A percentile compares a stretch with the other conserved stretches of the same genome.
phyloP scores from a whole-genome alignment of 768 basidiomycete species.

The Pleurotus platypus region DNA sequence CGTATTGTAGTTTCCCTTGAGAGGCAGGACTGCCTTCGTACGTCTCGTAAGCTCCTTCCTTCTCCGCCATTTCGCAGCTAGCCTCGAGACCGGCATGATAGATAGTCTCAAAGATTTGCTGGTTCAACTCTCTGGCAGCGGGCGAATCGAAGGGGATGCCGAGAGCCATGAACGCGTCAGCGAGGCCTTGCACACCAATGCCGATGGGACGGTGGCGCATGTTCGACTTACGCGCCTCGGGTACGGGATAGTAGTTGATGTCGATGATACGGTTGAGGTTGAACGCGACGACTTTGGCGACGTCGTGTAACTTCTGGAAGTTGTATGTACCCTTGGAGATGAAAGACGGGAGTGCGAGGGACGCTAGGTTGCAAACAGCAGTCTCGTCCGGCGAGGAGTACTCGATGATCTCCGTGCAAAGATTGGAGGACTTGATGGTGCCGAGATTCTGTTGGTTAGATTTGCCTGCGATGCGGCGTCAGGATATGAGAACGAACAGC shows the following conservation, averaged over 20 bases:
- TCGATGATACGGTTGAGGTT: constrained; percentile 96
- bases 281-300: constrained; percentile 86
- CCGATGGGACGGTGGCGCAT: constrained; percentile 98
- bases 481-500: neutral
- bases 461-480: constrained; percentile 55
- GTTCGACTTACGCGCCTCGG: constrained; percentile 89
- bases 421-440: constrained; percentile 98
- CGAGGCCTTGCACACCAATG: constrained; percentile 95
- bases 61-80: constrained; percentile 80
- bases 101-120: constrained; percentile 98
- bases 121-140: constrained; percentile 84
- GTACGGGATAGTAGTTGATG: constrained; percentile 92
- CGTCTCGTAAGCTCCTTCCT: constrained; percentile 81
- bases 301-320: constrained; percentile 93
- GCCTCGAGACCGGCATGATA: constrained; percentile 94
- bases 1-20: constrained; percentile 86
- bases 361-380: constrained; percentile 98
- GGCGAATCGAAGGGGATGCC: constrained; percentile 93
- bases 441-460: constrained; percentile 99
- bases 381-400: constrained; percentile 97
- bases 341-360: constrained; percentile 91
- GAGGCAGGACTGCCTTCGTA: constrained; percentile 90
- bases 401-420: constrained; percentile 99
- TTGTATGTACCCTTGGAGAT: constrained; percentile 81
- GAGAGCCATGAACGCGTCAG: constrained; percentile 96